These are phyloP conservation scores for Coelastrella sp. DNA, from an alignment of 139 green algal species.

Conservation along the genomic window DNA sequence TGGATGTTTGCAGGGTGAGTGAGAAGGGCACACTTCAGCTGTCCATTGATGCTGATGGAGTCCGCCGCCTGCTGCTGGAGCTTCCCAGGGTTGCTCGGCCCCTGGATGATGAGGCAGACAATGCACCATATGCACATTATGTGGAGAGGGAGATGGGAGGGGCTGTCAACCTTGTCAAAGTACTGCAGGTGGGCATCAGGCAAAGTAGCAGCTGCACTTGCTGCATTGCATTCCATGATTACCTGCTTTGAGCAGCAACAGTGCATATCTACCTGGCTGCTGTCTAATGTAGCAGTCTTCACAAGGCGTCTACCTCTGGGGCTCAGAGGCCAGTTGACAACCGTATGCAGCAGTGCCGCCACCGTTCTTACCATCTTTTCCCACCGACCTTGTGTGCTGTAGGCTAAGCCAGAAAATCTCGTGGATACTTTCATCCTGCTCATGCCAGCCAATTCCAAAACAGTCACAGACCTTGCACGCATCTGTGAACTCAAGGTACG, in stretches of 20 bases:
- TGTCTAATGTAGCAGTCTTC: too few species aligned
- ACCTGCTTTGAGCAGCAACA: too few species aligned
- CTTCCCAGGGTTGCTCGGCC: constrained; percentile 53
- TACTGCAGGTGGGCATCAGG: constrained; percentile 37
- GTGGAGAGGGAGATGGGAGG: constrained; percentile 73
- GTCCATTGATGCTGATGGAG: constrained; percentile 71
- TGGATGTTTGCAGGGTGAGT: constrained; percentile 51
- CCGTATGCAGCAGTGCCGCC: too few species aligned
- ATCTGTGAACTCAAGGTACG: constrained; percentile 74
- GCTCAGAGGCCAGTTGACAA: too few species aligned
- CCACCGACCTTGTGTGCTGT: background rate
- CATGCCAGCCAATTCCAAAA: constrained; percentile 63
- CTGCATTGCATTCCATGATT: too few species aligned
- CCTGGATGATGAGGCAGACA: constrained; percentile 37
- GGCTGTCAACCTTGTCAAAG: constrained; percentile 47
- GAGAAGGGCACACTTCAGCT: constrained; percentile 76
- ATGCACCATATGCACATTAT: constrained; percentile 57
- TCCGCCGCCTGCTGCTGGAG: constrained; percentile 64
- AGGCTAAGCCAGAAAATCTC: constrained; percentile 70
- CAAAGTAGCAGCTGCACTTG: too few species aligned
- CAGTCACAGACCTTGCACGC: constrained; percentile 53
- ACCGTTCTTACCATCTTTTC: too few species aligned
- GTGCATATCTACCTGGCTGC: too few species aligned
- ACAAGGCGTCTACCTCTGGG: too few species aligned
- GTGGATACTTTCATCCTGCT: constrained; percentile 74